Conservation (phyloP, 176 grass and related monocot genomes). For the Leersia perrieri region DNA sequence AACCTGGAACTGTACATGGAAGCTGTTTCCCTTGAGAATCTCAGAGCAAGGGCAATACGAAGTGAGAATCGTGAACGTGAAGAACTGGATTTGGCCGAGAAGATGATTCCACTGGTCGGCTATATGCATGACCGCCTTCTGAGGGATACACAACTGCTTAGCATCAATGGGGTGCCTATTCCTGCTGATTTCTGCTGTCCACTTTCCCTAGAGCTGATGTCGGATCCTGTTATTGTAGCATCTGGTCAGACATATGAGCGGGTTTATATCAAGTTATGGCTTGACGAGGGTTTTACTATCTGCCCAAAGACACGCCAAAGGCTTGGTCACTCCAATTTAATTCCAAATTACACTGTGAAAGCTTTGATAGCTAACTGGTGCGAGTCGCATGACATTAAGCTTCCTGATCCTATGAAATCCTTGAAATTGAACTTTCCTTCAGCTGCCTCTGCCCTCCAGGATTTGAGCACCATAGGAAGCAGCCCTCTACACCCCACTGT, state of each 20-base stretch:
- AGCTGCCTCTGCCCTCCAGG: conserved; percentile 43
- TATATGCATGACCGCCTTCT: conserved; percentile 74
- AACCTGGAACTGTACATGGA: conserved; percentile 95
- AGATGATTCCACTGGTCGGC: conserved; percentile 59
- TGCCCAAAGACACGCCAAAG: conserved; percentile 89
- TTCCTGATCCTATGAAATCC: conserved; percentile 88
- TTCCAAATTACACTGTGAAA: conserved; percentile 99
- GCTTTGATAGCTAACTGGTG: conserved; percentile 99
- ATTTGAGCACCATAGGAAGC: conserved; percentile 38
- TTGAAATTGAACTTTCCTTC: conserved; percentile 74
- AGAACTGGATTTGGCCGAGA: conserved; percentile 56
- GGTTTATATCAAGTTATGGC: conserved; percentile 90
- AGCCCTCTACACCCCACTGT: conserved; percentile 57
- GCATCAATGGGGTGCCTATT: conserved; percentile 85
- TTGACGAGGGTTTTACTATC: conserved; percentile 92
- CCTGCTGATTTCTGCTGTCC: conserved; percentile 97
- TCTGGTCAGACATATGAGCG: conserved; percentile 98
- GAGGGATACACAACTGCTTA: conserved; percentile 72
- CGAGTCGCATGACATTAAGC: conserved; percentile 89
- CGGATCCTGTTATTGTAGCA: conserved; percentile 94
- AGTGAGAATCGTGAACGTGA: conserved; percentile 52
- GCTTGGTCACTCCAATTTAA: conserved; percentile 93
- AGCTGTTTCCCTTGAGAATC: conserved; percentile 84
- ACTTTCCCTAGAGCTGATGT: conserved; percentile 91
- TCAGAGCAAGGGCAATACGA: conserved; percentile 46